A percentile compares a stretch with the other conserved stretches of the same genome.
Evolutionary conservation across 306 rosid genomes (phyloP).

Genomic region (Acmispon strigosus): DNA sequence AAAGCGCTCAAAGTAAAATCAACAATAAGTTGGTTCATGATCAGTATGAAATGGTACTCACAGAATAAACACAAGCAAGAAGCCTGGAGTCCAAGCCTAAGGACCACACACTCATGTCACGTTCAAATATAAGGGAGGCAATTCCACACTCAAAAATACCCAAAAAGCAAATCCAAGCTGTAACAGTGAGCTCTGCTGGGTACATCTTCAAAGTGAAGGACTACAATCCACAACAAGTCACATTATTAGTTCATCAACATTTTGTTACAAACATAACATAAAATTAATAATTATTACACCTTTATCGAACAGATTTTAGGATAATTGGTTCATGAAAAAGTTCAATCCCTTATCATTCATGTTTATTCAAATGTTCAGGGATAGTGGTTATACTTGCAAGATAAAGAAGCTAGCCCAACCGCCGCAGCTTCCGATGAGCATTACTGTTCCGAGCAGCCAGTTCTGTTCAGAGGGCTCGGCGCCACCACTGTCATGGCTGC

Average conservation of each 20-base stretch:
- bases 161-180: constrained; percentile 76
- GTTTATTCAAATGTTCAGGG: background rate
- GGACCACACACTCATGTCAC: constrained; percentile 74
- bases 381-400: constrained; percentile 49
- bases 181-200: constrained; percentile 80
- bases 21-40: too few species aligned
- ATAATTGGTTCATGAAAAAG: too few species aligned
- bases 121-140: constrained; percentile 57
- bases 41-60: constrained; percentile 34
- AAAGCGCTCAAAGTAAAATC: too few species aligned
- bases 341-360: too few species aligned
- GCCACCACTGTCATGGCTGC: constrained; percentile 21
- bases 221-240: constrained; percentile 24
- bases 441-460: constrained; percentile 70
- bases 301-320: too few species aligned
- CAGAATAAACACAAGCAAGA: constrained; percentile 88
- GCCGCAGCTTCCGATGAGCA: constrained; percentile 61
- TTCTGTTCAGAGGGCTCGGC: constrained; percentile 48
- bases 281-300: too few species aligned
- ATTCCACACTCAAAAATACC: constrained; percentile 72
- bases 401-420: constrained; percentile 95
- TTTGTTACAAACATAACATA: too few species aligned
- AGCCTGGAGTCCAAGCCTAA: constrained; percentile 88
- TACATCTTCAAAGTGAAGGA: constrained; percentile 77
- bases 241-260: background rate